Percentiles rank a stretch among this genome's conserved stretches.
These are phyloP conservation scores for Arabidopsis arenosa DNA, from an alignment of 345 rosid species.

Conservation along the genomic window DNA sequence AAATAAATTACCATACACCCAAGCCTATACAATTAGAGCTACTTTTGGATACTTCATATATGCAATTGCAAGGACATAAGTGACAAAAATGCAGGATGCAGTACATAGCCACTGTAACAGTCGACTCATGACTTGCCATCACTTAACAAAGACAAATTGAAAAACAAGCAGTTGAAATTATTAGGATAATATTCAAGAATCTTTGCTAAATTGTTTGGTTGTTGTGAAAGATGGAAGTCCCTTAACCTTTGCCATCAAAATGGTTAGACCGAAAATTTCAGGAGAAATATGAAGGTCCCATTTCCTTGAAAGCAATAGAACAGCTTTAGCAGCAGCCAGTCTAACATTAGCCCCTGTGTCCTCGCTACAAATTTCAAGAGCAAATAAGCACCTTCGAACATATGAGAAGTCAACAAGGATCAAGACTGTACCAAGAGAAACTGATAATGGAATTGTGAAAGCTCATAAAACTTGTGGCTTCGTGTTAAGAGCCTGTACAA, in stretches of 20 bases:
- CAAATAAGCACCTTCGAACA: constrained; percentile 22
- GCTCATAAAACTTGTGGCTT: constrained; percentile 11
- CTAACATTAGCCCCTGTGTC: constrained; percentile 55
- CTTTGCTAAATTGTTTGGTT: constrained; percentile 3
- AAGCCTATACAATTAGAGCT: constrained; percentile 18
- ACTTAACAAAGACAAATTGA: not conserved
- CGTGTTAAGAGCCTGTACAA: constrained; percentile 16
- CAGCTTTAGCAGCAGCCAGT: constrained; percentile 88
- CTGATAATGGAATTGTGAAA: constrained; percentile 15
- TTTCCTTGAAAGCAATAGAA: constrained; percentile 82
- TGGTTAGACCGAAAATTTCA: constrained; percentile 61
- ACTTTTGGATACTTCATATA: constrained; percentile 18
- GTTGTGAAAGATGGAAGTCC: constrained; percentile 31
- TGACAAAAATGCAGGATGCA: constrained; percentile 28
- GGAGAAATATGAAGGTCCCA: constrained; percentile 92
- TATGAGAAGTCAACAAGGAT: constrained; percentile 26
- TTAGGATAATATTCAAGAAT: constrained; percentile 20
- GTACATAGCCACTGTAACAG: constrained; percentile 13
- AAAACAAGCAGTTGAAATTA: constrained; percentile 12
- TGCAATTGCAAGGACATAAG: constrained; percentile 1
- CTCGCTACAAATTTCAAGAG: constrained; percentile 56
- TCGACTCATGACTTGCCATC: constrained; percentile 28
- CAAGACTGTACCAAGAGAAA: constrained; percentile 12
- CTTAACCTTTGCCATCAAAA: constrained; percentile 72
- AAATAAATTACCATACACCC: constrained; percentile 24